Conservation (phyloP, 1,284 basidiomycete genomes). For the Sporisorium reilianum region DNA sequence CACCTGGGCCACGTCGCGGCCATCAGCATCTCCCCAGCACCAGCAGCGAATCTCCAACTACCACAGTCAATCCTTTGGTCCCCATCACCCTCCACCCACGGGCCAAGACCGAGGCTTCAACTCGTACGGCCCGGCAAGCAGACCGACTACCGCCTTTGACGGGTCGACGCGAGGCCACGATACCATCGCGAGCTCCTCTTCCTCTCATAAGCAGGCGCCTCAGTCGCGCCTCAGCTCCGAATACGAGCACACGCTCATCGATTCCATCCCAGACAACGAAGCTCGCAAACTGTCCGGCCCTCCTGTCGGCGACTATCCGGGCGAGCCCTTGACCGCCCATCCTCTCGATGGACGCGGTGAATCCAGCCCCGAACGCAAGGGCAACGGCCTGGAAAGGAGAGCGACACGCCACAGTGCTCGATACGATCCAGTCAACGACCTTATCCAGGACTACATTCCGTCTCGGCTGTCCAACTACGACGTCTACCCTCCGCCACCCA, state of each 20-base stretch:
- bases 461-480: slow-evolving; percentile 27
- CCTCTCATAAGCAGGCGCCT: slow-evolving; percentile 27
- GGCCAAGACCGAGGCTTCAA: slow-evolving; percentile 2
- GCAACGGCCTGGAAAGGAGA: slow-evolving; percentile 24
- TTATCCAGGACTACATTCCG: slow-evolving; percentile 53
- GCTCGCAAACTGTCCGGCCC: slow-evolving; percentile 33
- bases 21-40: slow-evolving; percentile 8
- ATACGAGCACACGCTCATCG: slow-evolving; percentile 44
- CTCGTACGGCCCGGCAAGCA: background rate
- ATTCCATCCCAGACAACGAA: slow-evolving; percentile 23
- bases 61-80: slow-evolving; percentile 9
- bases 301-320: slow-evolving; percentile 13
- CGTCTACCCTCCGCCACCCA: slow-evolving; percentile 35
- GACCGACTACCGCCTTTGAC: slow-evolving; percentile 19
- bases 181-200: slow-evolving; percentile 35
- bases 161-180: slow-evolving; percentile 26
- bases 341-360: slow-evolving; percentile 23
- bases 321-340: slow-evolving; percentile 14
- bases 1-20: slow-evolving; percentile 19
- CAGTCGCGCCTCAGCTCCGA: slow-evolving; percentile 32
- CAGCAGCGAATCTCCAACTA: slow-evolving; percentile 9
- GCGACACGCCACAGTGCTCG: slow-evolving; percentile 41
- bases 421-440: slow-evolving; percentile 54
- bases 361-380: slow-evolving; percentile 6
- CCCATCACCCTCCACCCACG: slow-evolving; percentile 10